Evolutionary conservation across 2,329 filamentous ascomycete species (phyloP), one percentile per base, ranked within the genome.

Genomic region (Pestalotiopsis sp.): DNA sequence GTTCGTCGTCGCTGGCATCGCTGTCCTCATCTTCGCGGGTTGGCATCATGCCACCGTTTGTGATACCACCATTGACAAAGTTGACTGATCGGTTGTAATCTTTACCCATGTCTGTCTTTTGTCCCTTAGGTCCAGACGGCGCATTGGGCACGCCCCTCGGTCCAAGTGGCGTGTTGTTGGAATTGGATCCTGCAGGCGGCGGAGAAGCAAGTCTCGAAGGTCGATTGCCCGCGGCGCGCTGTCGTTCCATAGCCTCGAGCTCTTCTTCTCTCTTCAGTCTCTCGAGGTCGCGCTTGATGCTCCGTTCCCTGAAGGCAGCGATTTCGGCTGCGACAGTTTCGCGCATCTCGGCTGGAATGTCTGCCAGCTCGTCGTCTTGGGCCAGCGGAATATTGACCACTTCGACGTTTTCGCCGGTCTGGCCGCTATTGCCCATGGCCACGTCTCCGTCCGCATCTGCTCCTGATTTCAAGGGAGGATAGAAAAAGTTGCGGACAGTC

Each of bases 241-340:
- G 89, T 58, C 94, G 88, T 79, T 98, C 95, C 79, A 91, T 87
- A 68, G 93, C 92, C 78, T 98, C 96, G 73, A 97, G 90, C 78
- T 98, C 95, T 78, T 99, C 96, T 80, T 99, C 96, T 59, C 92
- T 87, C 76, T 91, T 91, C 45, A 97, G 83, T 3, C 96, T 92
- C 80, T 99, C 96, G 76, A 97, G 83, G 77, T 99, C 96, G 52
- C 95, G 88, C 70, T 92, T 90, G 69, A 91, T 97, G 74, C 95
- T 98, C 23, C 95, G 89, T 73, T 99, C 96, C 72, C 96, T 89
- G 84, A 99, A 99, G 0, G 95, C 93, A 0, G 94, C 91, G 75
- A 99, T 99, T 79, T 99, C 97, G 68, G 92, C 92, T 0, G 96
- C 93, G 17, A 99, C 96, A 0, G 94, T 95, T 78, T 97, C 96